Evolutionary conservation across 306 rosid species (phyloP).

Genomic region (Glycine soja): DNA sequence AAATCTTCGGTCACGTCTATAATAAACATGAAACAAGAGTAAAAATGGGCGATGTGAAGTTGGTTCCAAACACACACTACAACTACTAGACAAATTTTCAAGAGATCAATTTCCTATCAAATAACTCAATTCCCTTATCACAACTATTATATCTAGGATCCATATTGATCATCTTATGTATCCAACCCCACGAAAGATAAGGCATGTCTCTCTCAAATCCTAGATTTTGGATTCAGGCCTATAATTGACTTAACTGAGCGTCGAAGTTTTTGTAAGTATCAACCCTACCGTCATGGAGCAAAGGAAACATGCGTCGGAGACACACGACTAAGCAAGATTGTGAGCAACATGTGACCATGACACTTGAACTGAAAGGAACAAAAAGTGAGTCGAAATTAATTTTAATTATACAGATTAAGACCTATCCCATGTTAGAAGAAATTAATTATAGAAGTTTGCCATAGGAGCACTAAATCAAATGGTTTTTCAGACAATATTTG

Average conservation of each 20-base stretch:
- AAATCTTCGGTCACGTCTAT: too few species aligned
- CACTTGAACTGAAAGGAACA: not conserved
- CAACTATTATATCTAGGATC: not conserved
- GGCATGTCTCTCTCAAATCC: not conserved
- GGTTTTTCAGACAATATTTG: slow-evolving; percentile 8
- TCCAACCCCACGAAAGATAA: not conserved
- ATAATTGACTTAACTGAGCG: not conserved
- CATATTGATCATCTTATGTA: not conserved
- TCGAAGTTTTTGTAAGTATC: not conserved
- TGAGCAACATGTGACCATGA: not conserved
- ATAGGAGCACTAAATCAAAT: not conserved
- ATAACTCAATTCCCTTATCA: not conserved
- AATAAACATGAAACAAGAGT: too few species aligned
- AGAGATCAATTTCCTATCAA: not conserved
- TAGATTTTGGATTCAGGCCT: not conserved
- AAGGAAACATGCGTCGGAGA: not conserved
- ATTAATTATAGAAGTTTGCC: not conserved
- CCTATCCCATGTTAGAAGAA: not conserved
- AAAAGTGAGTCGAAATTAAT: not conserved
- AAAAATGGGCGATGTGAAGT: too few species aligned
- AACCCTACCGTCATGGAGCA: not conserved
- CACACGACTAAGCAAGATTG: not conserved
- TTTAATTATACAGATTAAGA: not conserved
- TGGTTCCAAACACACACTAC: too few species aligned
- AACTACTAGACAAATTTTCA: too few species aligned